Evolutionary conservation across 2,329 filamentous ascomycete species (phyloP), one percentile per base, ranked within the genome.

Genomic region (Tolypocladium guangdongense): DNA sequence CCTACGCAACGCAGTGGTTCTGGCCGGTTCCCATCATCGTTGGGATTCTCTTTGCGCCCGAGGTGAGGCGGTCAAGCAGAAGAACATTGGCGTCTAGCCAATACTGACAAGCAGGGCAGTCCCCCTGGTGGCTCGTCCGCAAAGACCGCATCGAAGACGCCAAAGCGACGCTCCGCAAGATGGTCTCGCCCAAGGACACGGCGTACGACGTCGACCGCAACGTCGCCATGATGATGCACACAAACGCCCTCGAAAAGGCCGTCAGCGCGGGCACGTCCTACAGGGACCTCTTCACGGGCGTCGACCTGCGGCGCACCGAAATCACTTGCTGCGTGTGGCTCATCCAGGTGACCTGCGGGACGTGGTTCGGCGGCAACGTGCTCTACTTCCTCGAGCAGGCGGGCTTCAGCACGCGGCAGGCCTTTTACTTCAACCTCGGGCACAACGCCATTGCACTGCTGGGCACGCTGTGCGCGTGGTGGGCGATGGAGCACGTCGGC

Each of bases 381-480:
- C 78, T 76, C 1, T 76, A 77, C 61, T 81, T 80, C 63, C 69
- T 77, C 41, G 69, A 73, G 56, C 74, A 78, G 58, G 78, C 77
- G 43, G 78, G 78, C 4, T 68, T 81, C 16, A 58, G 65, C 50
- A 62, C 69, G 22, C 66, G 63, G 52, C 68, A 70, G 27, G 68
- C 77, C 0, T 80, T 79, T 56, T 68, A 73, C 45, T 77, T 78
- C 54, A 71, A 74, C 24, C 68, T 83, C 52, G 79, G 78, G 32
- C 74, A 79, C 60, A 80, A 80, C 54, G 77, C 71, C 36, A 78
- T 84, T 57, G 83, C 88, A 70, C 87, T 87, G 74, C 78, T 80
- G 41, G 87, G 86, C 49, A 84, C 88, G 5, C 80, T 90, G 53
- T 84, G 82, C 37, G 82, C 86, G 1, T 90, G 86, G 86, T 80